phyloP scores from a whole-genome alignment of 2,329 filamentous ascomycete genomes.

The Thielaviopsis punctulata region DNA sequence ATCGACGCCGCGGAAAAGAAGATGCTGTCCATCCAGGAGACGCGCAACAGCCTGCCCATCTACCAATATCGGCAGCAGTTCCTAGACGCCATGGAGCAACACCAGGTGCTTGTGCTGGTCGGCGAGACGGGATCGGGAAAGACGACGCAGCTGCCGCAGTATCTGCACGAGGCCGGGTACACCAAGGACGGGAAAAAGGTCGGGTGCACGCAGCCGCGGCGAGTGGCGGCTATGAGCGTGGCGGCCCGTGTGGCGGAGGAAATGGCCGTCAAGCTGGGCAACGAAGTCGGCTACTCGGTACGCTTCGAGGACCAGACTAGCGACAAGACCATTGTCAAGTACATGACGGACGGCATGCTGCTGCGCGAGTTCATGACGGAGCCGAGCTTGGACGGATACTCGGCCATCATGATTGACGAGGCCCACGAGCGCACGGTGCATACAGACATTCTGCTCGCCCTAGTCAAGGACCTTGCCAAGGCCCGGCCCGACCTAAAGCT shows the following conservation, averaged over 20 bases:
- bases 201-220: constrained; percentile 82
- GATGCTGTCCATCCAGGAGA: constrained; percentile 76
- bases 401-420: constrained; percentile 89
- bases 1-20: constrained; percentile 80
- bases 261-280: constrained; percentile 74
- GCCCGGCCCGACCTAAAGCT: constrained; percentile 75
- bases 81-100: constrained; percentile 65
- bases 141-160: constrained; percentile 88
- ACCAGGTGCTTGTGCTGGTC: constrained; percentile 80
- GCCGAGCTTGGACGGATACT: constrained; percentile 66
- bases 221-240: constrained; percentile 94
- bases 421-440: constrained; percentile 87
- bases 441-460: constrained; percentile 74
- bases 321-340: constrained; percentile 83
- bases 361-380: constrained; percentile 80
- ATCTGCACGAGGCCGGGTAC: constrained; percentile 78
- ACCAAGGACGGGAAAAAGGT: constrained; percentile 73
- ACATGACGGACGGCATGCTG: constrained; percentile 95
- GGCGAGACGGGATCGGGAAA: constrained; percentile 93
- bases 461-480: constrained; percentile 76
- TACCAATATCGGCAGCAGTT: constrained; percentile 77
- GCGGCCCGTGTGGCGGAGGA: constrained; percentile 93
- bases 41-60: constrained; percentile 75
- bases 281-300: constrained; percentile 87
- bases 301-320: constrained; percentile 86